A percentile compares a stretch with the other conserved stretches of the same genome.
Conservation (phyloP, 2,329 filamentous ascomycete species). For the Chaetomium olivaceum region DNA sequence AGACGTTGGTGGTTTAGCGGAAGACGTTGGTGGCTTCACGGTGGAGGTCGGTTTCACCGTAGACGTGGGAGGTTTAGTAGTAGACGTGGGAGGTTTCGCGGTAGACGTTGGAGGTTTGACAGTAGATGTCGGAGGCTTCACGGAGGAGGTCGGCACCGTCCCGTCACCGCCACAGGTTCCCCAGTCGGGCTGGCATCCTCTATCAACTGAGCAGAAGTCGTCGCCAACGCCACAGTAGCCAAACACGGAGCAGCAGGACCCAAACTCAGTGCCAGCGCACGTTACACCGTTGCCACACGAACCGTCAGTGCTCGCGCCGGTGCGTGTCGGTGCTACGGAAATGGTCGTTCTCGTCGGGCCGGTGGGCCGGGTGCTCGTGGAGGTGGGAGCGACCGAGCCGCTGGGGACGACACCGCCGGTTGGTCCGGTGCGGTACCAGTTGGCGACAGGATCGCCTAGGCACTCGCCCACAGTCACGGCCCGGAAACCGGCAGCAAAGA, state of each 20-base stretch:
- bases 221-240: constrained; percentile 30
- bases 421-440: constrained; percentile 53
- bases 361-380: constrained; percentile 4
- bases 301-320: constrained; percentile 30
- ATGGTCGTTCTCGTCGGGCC: constrained; percentile 21
- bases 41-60: neutral
- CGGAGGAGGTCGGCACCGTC: neutral
- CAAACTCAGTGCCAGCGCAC: constrained; percentile 31
- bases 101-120: neutral
- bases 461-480: constrained; percentile 59
- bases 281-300: constrained; percentile 33
- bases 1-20: neutral
- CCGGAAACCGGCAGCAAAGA: constrained; percentile 45
- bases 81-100: neutral
- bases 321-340: constrained; percentile 18
- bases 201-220: constrained; percentile 27
- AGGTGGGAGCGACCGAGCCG: neutral
- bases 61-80: neutral
- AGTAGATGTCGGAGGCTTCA: neutral
- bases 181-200: constrained; percentile 30
- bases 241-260: constrained; percentile 31
- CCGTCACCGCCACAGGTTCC: constrained; percentile 24
- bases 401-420: constrained; percentile 10
- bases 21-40: neutral
- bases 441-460: constrained; percentile 50